A percentile compares a stretch with the other conserved stretches of the same genome.
Conservation (phyloP, 2,329 filamentous ascomycete species). For the Pyrenophora tritici-repentis region DNA sequence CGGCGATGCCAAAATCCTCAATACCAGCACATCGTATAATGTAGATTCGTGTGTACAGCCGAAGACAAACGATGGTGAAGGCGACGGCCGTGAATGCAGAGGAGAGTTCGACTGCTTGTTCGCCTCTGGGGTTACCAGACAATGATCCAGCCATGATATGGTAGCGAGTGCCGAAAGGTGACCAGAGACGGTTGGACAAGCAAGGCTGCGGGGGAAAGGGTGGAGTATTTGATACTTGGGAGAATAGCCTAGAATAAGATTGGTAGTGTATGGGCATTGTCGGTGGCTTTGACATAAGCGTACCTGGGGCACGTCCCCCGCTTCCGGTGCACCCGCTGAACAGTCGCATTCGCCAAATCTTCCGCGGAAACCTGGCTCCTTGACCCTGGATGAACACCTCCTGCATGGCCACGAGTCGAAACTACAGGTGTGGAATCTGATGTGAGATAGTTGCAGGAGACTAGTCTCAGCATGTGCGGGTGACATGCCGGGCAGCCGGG, state of each 20-base stretch:
- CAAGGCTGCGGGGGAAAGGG: slow-evolving; percentile 3
- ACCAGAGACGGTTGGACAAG: not conserved
- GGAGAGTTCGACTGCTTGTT: slow-evolving; percentile 28
- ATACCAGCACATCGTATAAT: slow-evolving; percentile 34
- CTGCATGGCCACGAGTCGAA: slow-evolving; percentile 9
- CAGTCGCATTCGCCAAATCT: slow-evolving; percentile 5
- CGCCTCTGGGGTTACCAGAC: slow-evolving; percentile 29
- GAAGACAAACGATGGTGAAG: slow-evolving; percentile 26
- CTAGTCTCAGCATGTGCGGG: slow-evolving; percentile 4
- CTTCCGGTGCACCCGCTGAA: slow-evolving; percentile 5
- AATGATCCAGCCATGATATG: slow-evolving; percentile 10
- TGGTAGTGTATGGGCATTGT: slow-evolving; percentile 5
- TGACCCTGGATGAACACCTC: slow-evolving; percentile 7
- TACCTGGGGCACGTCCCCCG: slow-evolving; percentile 10
- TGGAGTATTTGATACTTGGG: slow-evolving; percentile 7
- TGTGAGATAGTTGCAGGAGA: slow-evolving; percentile 8
- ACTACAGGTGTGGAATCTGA: not conserved
- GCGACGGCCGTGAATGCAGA: slow-evolving; percentile 37
- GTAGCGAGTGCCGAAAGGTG: slow-evolving; percentile 1
- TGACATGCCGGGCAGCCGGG: slow-evolving; percentile 3
- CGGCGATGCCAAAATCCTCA: slow-evolving; percentile 36
- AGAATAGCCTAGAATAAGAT: slow-evolving; percentile 1
- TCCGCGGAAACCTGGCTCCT: slow-evolving; percentile 2
- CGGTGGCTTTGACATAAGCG: slow-evolving; percentile 2
- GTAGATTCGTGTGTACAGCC: slow-evolving; percentile 39